A percentile compares a stretch with the other conserved stretches of the same genome.
These are phyloP conservation scores for Camellia sinensis DNA, from an alignment of 148 eudicot genomes.

Conservation along the genomic window DNA sequence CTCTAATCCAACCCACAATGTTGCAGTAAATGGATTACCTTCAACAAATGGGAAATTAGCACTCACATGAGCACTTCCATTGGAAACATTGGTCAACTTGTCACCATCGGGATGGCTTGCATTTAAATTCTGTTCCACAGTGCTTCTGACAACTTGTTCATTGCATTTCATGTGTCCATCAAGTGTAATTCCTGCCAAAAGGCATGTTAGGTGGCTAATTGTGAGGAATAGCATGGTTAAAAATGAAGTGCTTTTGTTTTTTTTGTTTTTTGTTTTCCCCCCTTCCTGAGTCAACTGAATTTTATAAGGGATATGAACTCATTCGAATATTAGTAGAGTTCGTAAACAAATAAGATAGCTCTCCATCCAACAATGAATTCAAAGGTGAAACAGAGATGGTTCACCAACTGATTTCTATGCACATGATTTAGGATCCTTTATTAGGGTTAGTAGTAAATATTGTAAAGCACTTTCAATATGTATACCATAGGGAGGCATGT, in stretches of 20 bases:
- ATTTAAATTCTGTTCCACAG: conserved; percentile 38
- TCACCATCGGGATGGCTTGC: conserved; percentile 32
- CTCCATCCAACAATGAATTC: not conserved
- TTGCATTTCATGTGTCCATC: conserved; percentile 57
- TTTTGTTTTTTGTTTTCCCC: not conserved
- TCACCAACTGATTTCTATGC: not conserved
- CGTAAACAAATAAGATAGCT: not conserved
- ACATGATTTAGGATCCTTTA: not conserved
- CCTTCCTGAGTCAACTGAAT: not conserved
- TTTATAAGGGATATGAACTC: not conserved
- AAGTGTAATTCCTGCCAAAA: conserved; percentile 34
- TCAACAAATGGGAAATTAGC: conserved; percentile 68
- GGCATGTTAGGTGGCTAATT: not conserved
- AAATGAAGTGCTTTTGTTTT: not conserved
- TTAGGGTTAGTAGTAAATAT: not conserved
- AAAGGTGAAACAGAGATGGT: not conserved
- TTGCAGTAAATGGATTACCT: conserved; percentile 74
- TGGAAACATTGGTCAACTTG: conserved; percentile 36
- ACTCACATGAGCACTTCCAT: conserved; percentile 38
- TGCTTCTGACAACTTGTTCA: conserved; percentile 42
- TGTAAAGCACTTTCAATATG: not conserved
- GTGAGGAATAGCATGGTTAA: not conserved
- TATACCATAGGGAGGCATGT: not conserved
- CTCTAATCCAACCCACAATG: conserved; percentile 80
- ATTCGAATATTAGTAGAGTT: not conserved